phyloP scores from a whole-genome alignment of 1,284 basidiomycete species.

The Irpex lacteus region DNA sequence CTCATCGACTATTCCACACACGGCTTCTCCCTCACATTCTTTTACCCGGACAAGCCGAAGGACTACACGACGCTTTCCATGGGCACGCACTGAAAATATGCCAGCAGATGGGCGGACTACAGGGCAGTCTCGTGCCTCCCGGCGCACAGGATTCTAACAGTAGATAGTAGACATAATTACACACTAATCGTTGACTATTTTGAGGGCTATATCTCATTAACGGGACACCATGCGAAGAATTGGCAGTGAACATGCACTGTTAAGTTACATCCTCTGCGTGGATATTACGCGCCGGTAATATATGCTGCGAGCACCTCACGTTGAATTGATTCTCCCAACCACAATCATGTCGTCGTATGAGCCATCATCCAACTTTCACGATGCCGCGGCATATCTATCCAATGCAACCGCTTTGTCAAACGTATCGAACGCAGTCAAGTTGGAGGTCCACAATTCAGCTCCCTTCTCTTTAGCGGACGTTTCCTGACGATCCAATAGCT shows the following conservation, averaged over 20 bases:
- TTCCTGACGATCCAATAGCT: slow-evolving; percentile 47
- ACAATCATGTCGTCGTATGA: slow-evolving; percentile 27
- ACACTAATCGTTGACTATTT: neutral
- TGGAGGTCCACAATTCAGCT: slow-evolving; percentile 59
- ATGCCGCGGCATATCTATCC: slow-evolving; percentile 66
- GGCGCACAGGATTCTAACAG: neutral
- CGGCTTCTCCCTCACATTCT: slow-evolving; percentile 58
- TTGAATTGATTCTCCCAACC: slow-evolving; percentile 5
- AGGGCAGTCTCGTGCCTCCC: slow-evolving; percentile 18
- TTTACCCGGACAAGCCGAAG: slow-evolving; percentile 37
- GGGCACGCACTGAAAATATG: slow-evolving; percentile 42
- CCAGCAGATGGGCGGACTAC: slow-evolving; percentile 47
- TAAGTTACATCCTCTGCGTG: too few relatives aligned
- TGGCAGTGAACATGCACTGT: too few relatives aligned
- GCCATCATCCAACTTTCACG: slow-evolving; percentile 51
- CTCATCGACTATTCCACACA: slow-evolving; percentile 68
- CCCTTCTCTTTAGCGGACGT: slow-evolving; percentile 8
- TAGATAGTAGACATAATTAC: slow-evolving; percentile 6
- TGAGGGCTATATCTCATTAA: neutral
- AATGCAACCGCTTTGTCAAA: slow-evolving; percentile 48
- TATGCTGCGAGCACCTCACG: neutral
- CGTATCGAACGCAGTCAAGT: slow-evolving; percentile 58
- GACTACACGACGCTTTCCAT: slow-evolving; percentile 54
- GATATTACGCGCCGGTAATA: neutral
- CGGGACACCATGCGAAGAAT: neutral